Percentiles rank a stretch among this genome's conserved stretches.
Conservation (phyloP, 257 asterid species). For the Lavandula angustifolia region DNA sequence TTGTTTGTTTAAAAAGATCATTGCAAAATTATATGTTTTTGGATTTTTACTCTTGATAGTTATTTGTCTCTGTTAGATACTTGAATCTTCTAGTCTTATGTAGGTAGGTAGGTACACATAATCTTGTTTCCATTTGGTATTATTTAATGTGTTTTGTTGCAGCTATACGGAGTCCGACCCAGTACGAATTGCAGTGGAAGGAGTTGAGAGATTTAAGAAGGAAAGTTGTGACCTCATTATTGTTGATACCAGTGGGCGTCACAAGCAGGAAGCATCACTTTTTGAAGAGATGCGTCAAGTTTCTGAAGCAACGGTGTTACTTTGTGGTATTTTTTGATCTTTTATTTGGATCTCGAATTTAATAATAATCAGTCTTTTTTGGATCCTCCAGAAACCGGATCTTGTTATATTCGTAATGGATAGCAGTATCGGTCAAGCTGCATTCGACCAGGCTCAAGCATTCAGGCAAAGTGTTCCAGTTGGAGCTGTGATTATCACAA, state of each 20-base stretch:
- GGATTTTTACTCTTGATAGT: background rate
- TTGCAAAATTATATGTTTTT: conserved; percentile 8
- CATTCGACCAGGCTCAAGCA: conserved; percentile 98
- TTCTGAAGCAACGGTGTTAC: conserved; percentile 80
- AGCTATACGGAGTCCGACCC: conserved; percentile 99
- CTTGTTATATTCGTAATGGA: conserved; percentile 98
- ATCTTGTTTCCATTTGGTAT: background rate
- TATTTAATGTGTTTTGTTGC: conserved; percentile 39
- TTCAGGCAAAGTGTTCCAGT: conserved; percentile 96
- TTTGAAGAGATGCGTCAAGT: conserved; percentile 99
- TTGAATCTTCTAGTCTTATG: background rate
- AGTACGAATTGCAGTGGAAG: conserved; percentile 90
- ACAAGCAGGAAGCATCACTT: conserved; percentile 95
- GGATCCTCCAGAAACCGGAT: conserved; percentile 80
- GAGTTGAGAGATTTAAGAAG: conserved; percentile 90
- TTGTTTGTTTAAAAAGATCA: background rate
- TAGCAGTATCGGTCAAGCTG: conserved; percentile 99
- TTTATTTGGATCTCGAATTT: conserved; percentile 12
- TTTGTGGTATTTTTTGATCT: background rate
- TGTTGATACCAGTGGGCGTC: conserved; percentile 98
- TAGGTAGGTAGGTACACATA: background rate
- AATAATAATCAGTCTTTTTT: conserved; percentile 20
- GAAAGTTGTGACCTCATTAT: conserved; percentile 92
- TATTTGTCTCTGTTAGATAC: conserved; percentile 8
- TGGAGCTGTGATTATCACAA: conserved; percentile 96